A percentile compares a stretch with the other conserved stretches of the same genome.
Conservation (phyloP, 2,329 filamentous ascomycete genomes). For the Arthrinium puccinioides region DNA sequence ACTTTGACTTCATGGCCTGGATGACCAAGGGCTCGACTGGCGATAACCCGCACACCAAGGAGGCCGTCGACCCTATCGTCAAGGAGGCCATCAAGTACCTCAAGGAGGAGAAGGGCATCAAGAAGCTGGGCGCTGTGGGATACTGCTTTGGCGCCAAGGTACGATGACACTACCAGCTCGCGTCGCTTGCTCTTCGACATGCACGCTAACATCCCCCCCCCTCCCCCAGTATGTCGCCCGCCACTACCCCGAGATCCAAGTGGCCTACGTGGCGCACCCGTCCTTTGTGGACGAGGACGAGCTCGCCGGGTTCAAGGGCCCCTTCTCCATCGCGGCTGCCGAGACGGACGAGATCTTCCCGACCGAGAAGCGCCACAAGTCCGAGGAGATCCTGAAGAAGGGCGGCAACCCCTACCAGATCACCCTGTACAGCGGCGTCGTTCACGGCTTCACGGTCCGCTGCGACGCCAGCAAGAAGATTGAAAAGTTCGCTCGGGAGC, state of each 20-base stretch:
- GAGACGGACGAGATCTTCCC: conserved; percentile 63
- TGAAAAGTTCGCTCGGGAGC: conserved; percentile 67
- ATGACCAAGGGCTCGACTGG: conserved; percentile 34
- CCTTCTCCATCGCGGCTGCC: conserved; percentile 58
- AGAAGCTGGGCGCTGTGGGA: conserved; percentile 57
- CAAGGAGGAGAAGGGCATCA: conserved; percentile 44
- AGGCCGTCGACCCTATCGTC: conserved; percentile 40
- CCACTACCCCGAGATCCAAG: conserved; percentile 60
- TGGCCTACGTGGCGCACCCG: conserved; percentile 69
- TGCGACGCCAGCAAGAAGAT: conserved; percentile 50
- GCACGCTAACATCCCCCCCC: conserved; percentile 1
- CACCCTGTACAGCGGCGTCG: conserved; percentile 63
- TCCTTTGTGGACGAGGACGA: conserved; percentile 65
- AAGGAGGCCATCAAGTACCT: conserved; percentile 48
- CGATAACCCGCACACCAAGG: conserved; percentile 40
- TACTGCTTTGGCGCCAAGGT: conserved; percentile 74
- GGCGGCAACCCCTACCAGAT: conserved; percentile 63
- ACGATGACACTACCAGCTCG: conserved; percentile 9
- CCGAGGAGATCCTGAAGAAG: conserved; percentile 55
- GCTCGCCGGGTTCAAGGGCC: conserved; percentile 56
- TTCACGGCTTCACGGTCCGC: conserved; percentile 70
- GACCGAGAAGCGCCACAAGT: conserved; percentile 53
- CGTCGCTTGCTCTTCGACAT: not conserved
- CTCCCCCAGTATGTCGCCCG: conserved; percentile 56
- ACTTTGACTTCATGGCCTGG: conserved; percentile 37